Base-by-base conservation (phyloP, 495 filamentous ascomycete species). In the Daldinia bambusicola region DNA sequence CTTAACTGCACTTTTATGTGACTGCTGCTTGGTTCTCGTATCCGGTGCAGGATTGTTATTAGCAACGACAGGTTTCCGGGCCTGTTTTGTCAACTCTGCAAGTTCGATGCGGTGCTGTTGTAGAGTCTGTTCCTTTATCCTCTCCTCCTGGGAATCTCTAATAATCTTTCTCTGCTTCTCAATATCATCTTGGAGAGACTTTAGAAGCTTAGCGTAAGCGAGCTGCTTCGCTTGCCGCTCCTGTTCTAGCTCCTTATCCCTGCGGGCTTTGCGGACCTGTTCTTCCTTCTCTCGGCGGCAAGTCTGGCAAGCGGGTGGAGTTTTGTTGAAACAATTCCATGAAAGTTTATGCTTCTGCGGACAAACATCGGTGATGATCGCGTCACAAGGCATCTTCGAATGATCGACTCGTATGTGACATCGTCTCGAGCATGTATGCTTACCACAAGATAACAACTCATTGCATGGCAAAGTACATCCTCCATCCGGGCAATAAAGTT, bases 361-460 rank as follows among this genome's bases (percentile, higher is more conserved):
- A 61, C 91, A 93, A 0, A 71, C 78, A 50, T 77, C 80, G 6
- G 80, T 70, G 3, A 89, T 63, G 0, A 88, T 63, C 4, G 81
- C 68, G 2, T 67, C 74, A 74, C 91, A 93, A 2, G 77, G 70
- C 70, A 90, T 84, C 62, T 89, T 86, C 2, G 89, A 90, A 67
- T 94, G 92, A 67, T 94, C 89, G 0, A 75, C 73, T 0, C 91
- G 69, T 31, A 88, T 83, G 75, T 94, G 92, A 65, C 92, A 93
- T 51, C 79, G 82, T 7, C 78, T 84, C 2, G 82, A 82, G 70
- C 91, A 94, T 0, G 78, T 72, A 67, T 94, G 92, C 2, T 83
- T 56, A 22, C 85, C 85, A 56, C 92, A 94, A 36, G 78, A 88
- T 1, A 93, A 77, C 10, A 81, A 80, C 2, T 80, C 83, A 8